phyloP scores from a whole-genome alignment of 768 basidiomycete genomes.

The Tubosaeta brunneosetosa region DNA sequence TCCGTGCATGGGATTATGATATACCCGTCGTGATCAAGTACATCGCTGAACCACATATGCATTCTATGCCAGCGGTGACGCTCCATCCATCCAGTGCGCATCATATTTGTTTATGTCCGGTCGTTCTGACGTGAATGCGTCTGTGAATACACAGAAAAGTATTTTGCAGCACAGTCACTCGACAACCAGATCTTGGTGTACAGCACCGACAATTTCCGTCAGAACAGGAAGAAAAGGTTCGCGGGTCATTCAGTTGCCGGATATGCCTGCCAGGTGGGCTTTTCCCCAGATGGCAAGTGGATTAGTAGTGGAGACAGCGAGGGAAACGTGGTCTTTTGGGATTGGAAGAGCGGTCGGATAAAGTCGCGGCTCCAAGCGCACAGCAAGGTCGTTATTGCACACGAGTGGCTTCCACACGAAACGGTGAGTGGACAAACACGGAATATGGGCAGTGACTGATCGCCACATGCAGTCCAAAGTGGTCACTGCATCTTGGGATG shows the following conservation, averaged over 20 bases:
- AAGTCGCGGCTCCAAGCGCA: constrained; percentile 88
- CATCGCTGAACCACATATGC: constrained; percentile 99
- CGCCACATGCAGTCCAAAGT: constrained; percentile 74
- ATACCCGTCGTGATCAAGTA: constrained; percentile 99
- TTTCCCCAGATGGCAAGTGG: constrained; percentile 98
- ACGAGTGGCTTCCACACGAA: constrained; percentile 98
- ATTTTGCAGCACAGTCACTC: constrained; percentile 94
- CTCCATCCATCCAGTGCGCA: constrained; percentile 89
- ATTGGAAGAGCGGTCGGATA: constrained; percentile 98
- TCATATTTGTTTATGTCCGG: not conserved
- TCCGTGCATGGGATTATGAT: constrained; percentile 98
- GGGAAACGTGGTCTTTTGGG: constrained; percentile 98
- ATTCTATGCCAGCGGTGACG: constrained; percentile 98
- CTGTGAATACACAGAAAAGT: constrained; percentile 60
- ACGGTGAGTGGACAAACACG: constrained; percentile 53
- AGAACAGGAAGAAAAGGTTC: constrained; percentile 98
- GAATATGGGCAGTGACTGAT: constrained; percentile 7
- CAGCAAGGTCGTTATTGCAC: constrained; percentile 94
- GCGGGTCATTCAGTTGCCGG: constrained; percentile 96
- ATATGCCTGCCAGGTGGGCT: constrained; percentile 95
- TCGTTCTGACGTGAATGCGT: constrained; percentile 13
- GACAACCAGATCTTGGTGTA: constrained; percentile 99
- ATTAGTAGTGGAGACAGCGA: constrained; percentile 94
- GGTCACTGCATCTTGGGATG: constrained; percentile 97
- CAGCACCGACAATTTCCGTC: constrained; percentile 96